A percentile compares a stretch with the other conserved stretches of the same genome.
Conservation (phyloP, 2,329 filamentous ascomycete species). For the Claviceps humidiphila region DNA sequence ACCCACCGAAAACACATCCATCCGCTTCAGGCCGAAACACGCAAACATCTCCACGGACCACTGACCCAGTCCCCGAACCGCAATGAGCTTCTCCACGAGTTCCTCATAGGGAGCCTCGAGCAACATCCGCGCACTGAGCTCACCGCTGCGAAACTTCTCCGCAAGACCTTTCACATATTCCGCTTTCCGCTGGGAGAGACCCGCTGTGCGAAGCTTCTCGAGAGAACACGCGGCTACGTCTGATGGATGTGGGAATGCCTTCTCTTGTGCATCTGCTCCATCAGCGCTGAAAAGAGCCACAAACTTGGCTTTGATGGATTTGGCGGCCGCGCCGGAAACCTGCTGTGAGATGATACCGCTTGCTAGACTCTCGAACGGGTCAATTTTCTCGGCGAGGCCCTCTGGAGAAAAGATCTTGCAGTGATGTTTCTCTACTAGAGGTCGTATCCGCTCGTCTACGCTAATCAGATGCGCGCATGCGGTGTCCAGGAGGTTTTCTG, state of each 20-base stretch:
- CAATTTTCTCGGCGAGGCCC: slow-evolving; percentile 70
- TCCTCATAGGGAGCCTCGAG: slow-evolving; percentile 73
- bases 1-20: slow-evolving; percentile 86
- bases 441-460: slow-evolving; percentile 58
- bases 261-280: slow-evolving; percentile 16
- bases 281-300: slow-evolving; percentile 51
- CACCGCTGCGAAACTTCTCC: slow-evolving; percentile 62
- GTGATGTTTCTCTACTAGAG: slow-evolving; percentile 58
- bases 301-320: slow-evolving; percentile 79
- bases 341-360: slow-evolving; percentile 94
- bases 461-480: slow-evolving; percentile 62
- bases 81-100: slow-evolving; percentile 66
- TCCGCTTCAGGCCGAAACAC: slow-evolving; percentile 83
- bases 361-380: slow-evolving; percentile 73
- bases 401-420: slow-evolving; percentile 72
- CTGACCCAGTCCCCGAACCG: slow-evolving; percentile 71
- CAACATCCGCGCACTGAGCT: slow-evolving; percentile 64
- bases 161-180: slow-evolving; percentile 86
- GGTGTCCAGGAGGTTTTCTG: slow-evolving; percentile 57
- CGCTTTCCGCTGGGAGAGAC: slow-evolving; percentile 85
- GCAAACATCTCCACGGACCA: slow-evolving; percentile 99
- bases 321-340: slow-evolving; percentile 84
- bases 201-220: slow-evolving; percentile 63
- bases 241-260: slow-evolving; percentile 60
- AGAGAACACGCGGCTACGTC: slow-evolving; percentile 54